phyloP scores from a whole-genome alignment of 352 stramenopile species.

The Phytophthora hibernalis region DNA sequence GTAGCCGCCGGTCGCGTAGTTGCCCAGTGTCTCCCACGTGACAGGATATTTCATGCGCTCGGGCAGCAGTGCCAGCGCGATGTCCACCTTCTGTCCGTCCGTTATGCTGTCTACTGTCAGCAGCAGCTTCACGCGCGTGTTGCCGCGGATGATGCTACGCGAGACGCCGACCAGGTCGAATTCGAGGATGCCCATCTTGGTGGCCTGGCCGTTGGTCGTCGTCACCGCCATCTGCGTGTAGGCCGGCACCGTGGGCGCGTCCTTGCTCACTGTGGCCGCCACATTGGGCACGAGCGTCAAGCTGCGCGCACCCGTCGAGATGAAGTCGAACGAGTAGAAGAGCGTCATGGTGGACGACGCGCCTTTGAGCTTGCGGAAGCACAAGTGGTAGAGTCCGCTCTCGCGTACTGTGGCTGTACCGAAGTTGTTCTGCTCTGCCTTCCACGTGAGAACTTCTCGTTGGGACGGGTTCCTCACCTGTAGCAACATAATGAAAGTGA shows the following conservation, averaged over 20 bases:
- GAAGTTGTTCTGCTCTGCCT: slow-evolving; percentile 70
- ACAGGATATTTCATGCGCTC: slow-evolving; percentile 61
- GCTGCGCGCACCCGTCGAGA: slow-evolving; percentile 59
- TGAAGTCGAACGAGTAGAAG: slow-evolving; percentile 88
- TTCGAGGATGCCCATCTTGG: slow-evolving; percentile 72
- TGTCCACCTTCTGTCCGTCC: slow-evolving; percentile 50
- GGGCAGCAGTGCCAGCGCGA: slow-evolving; percentile 57
- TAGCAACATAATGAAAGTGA: neutral
- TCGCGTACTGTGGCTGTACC: slow-evolving; percentile 63
- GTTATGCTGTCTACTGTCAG: slow-evolving; percentile 71
- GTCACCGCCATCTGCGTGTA: slow-evolving; percentile 69
- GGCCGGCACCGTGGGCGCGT: slow-evolving; percentile 44
- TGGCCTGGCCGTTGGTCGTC: slow-evolving; percentile 50
- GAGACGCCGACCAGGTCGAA: slow-evolving; percentile 76
- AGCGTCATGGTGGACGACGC: slow-evolving; percentile 62
- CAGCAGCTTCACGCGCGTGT: slow-evolving; percentile 76
- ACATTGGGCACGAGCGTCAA: slow-evolving; percentile 69
- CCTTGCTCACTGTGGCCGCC: slow-evolving; percentile 64
- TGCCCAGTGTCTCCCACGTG: slow-evolving; percentile 64
- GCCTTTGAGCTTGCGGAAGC: slow-evolving; percentile 72
- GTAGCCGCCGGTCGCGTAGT: slow-evolving; percentile 50
- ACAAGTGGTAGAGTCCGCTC: slow-evolving; percentile 82
- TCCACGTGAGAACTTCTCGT: slow-evolving; percentile 60
- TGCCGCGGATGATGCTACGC: slow-evolving; percentile 61
- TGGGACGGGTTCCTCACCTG: slow-evolving; percentile 67